Base-by-base conservation (phyloP, 1,139 yeast genomes). In the Torulaspora globosa region DNA sequence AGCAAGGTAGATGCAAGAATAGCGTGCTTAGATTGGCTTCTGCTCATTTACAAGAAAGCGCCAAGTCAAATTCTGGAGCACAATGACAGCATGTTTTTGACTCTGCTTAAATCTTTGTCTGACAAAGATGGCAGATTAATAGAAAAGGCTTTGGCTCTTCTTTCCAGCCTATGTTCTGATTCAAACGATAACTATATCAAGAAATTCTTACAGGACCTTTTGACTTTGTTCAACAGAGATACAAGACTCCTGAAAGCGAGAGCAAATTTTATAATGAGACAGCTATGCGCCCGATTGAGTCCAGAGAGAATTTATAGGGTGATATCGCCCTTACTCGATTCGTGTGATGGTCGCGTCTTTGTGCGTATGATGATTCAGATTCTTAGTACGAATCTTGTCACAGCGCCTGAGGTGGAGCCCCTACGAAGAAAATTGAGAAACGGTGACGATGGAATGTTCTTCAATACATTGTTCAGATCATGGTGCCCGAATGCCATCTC, bases 401-500 rank as follows among this genome's bases (percentile, higher is more conserved):
- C 96, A 2, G 84, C 96, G 0, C 88, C 87, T 1, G 98, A 92
- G 59, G 71, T 94, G 42, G 69, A 79, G 0, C 73, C 74, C 1
- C 73, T 92, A 55, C 76, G 98, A 43, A 80, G 78, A 52, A 79
- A 85, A 58, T 70, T 92, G 42, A 80, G 82, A 47, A 68, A 70
- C 44, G 64, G 67, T 31, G 85, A 82, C 39, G 96, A 89, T 47
- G 81, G 84, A 73, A 67, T 74, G 26, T 72, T 90, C 43, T 94
- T 94, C 65, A 76, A 86, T 14, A 74, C 83, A 0, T 71, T 94
- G 46, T 94, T 92, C 68, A 82, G 79, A 59, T 82, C 95, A 47
- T 94, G 98, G 98, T 83, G 96, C 57, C 85, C 85, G 54, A 90
- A 89, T 62, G 82, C 96, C 0, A 89, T 95, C 0, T 92, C 97